Evolutionary conservation across 2,329 filamentous ascomycete genomes (phyloP), one percentile per base, ranked within the genome.

Genomic region (Paramyrothecium roridum): DNA sequence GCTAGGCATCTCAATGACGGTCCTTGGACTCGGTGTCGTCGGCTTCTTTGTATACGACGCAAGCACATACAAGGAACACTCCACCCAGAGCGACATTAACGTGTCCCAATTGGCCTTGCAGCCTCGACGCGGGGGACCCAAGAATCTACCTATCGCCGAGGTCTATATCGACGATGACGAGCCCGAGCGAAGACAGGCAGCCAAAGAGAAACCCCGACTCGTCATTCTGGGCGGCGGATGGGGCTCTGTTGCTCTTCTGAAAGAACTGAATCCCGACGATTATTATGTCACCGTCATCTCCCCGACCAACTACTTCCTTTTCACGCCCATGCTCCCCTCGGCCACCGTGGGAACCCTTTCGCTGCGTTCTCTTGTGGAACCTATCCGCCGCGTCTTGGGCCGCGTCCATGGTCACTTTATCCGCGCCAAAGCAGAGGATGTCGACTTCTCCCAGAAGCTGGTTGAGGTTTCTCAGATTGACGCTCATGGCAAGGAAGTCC

Each of bases 221-320:
- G 95, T 99, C 45, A 89, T 99, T 56, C 75, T 99, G 34, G 95
- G 95, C 20, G 93, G 93, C 17, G 95, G 95, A 48, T 99, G 95
- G 95, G 95, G 93, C 53, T 91, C 91, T 65, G 90, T 99, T 57
- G 91, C 93, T 4, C 77, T 99, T 56, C 76, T 99, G 63, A 99
- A 99, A 76, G 88, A 91, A 59, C 75, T 99, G 59, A 89, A 93
- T 59, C 88, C 92, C 0, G 91, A 93, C 13, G 91, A 97, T 64
- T 99, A 97, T 69, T 93, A 99, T 72, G 88, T 99, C 62, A 98
- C 93, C 4, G 89, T 99, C 43, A 88, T 99, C 47, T 96, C 92
- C 13, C 93, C 95, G 0, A 89, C 89, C 37, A 98, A 98, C 67
- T 96, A 98, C 76, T 99, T 99, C 75, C 77, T 99, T 33, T 99